Evolutionary conservation across 2,329 filamentous ascomycete genomes (phyloP).

Genomic region (Calonectria pseudoreteaudii): DNA sequence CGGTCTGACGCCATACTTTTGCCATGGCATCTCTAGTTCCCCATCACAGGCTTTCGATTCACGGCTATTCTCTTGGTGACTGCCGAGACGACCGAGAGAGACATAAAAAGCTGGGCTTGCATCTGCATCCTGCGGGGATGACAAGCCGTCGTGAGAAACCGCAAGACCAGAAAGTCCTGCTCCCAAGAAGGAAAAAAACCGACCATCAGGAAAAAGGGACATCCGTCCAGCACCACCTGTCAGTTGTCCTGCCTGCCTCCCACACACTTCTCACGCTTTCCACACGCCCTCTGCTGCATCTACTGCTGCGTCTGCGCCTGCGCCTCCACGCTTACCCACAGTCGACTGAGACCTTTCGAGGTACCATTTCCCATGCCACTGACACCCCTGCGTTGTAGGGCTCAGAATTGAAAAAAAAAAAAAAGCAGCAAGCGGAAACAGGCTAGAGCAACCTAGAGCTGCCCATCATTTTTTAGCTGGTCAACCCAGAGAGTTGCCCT

Average conservation of each 20-base stretch:
- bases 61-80: background rate
- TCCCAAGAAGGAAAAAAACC: background rate
- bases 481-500: slow-evolving; percentile 30
- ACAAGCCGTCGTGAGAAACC: background rate
- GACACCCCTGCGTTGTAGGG: slow-evolving; percentile 17
- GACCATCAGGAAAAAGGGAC: slow-evolving; percentile 6
- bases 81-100: slow-evolving; percentile 21
- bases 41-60: slow-evolving; percentile 21
- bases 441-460: slow-evolving; percentile 24
- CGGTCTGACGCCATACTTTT: slow-evolving; percentile 26
- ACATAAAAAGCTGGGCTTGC: slow-evolving; percentile 25
- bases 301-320: background rate
- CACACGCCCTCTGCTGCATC: slow-evolving; percentile 15
- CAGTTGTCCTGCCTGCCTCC: slow-evolving; percentile 4
- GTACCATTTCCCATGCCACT: slow-evolving; percentile 12
- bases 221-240: background rate
- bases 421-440: slow-evolving; percentile 22
- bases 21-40: slow-evolving; percentile 4
- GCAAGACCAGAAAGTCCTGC: background rate
- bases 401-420: slow-evolving; percentile 16
- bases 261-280: background rate
- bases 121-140: slow-evolving; percentile 23
- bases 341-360: slow-evolving; percentile 12
- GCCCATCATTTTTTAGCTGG: slow-evolving; percentile 18
- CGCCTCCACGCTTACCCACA: slow-evolving; percentile 12